These are phyloP conservation scores for Lodderomyces metapsilosis DNA, from an alignment of 1,139 yeast genomes.

Conservation along the genomic window DNA sequence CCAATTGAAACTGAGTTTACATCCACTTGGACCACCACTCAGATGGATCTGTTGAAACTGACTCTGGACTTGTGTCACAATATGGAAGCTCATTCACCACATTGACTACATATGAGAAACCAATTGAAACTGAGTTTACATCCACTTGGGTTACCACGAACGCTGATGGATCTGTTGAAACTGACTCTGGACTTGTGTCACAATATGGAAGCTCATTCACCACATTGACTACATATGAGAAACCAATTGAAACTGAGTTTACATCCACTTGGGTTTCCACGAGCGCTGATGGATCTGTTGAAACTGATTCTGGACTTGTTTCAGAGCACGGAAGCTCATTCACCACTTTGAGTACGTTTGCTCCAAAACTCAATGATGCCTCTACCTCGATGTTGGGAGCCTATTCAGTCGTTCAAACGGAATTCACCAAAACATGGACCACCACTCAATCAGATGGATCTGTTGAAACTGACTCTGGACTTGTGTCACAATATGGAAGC, in stretches of 20 bases:
- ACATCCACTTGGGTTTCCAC: slow-evolving; percentile 7
- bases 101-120: too few species aligned
- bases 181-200: slow-evolving; percentile 9
- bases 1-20: slow-evolving; percentile 10
- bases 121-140: slow-evolving; percentile 10
- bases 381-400: too few species aligned
- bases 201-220: too few species aligned
- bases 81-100: too few species aligned
- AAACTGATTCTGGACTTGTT: too few species aligned
- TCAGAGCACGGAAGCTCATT: slow-evolving; percentile 8
- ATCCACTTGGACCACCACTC: slow-evolving; percentile 12
- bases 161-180: slow-evolving; percentile 17
- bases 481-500: slow-evolving; percentile 6
- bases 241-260: background rate
- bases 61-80: slow-evolving; percentile 12
- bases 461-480: slow-evolving; percentile 7
- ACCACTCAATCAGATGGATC: slow-evolving; percentile 11
- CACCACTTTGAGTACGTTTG: slow-evolving; percentile 6
- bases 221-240: background rate
- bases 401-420: too few species aligned
- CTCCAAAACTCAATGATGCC: too few species aligned
- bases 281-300: slow-evolving; percentile 6
- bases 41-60: slow-evolving; percentile 16
- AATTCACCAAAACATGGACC: slow-evolving; percentile 11
- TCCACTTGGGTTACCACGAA: slow-evolving; percentile 15